Conservation (phyloP, 768 basidiomycete genomes). For the Suillus lakei region DNA sequence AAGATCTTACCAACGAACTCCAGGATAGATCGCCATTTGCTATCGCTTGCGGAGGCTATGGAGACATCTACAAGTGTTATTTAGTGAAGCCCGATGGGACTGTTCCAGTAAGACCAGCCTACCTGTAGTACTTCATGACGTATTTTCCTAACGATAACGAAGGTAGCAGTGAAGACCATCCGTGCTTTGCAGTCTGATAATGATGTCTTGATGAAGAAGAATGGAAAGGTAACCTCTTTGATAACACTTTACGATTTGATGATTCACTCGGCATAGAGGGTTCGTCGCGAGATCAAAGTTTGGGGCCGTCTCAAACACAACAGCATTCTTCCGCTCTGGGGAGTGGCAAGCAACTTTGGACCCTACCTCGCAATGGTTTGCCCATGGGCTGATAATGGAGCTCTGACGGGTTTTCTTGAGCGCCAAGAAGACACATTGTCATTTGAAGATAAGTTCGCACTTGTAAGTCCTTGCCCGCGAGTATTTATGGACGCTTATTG, state of each 20-base stretch:
- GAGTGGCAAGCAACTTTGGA: conserved; percentile 23
- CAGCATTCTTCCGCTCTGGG: conserved; percentile 13
- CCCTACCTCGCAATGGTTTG: conserved; percentile 26
- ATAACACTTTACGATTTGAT: background rate
- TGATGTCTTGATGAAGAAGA: background rate
- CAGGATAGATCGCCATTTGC: background rate
- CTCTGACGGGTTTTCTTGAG: conserved; percentile 19
- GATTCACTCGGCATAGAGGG: conserved; percentile 12
- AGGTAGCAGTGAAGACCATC: conserved; percentile 11
- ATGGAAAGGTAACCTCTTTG: background rate
- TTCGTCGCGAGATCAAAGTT: conserved; percentile 25
- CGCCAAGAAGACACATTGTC: conserved; percentile 5
- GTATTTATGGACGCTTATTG: background rate
- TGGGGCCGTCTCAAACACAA: conserved; percentile 17
- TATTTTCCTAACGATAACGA: background rate
- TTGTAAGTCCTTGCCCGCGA: conserved; percentile 16
- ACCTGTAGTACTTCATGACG: background rate
- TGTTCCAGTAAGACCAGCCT: background rate
- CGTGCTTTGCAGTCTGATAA: background rate
- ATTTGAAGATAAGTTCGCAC: conserved; percentile 15
- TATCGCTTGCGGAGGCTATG: background rate
- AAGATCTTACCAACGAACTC: background rate
- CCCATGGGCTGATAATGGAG: conserved; percentile 23
- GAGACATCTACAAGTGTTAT: conserved; percentile 9
- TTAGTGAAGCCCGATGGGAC: background rate